These are phyloP conservation scores for Backusella sp. DNA, from an alignment of 192 early-diverging fungal genomes.

Conservation along the genomic window DNA sequence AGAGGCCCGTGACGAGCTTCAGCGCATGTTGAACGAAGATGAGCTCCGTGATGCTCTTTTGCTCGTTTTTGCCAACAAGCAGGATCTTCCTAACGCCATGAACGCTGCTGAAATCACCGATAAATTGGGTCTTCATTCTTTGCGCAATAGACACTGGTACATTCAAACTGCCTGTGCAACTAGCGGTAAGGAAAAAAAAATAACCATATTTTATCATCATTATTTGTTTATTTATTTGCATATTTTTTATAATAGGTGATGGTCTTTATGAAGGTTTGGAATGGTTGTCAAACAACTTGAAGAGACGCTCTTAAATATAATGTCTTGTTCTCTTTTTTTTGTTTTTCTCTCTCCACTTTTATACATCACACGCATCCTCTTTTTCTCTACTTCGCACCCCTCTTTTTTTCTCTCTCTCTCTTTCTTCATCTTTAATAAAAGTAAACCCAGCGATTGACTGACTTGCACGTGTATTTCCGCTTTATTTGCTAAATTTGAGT, in stretches of 20 bases:
- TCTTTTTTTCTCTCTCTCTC: not conserved
- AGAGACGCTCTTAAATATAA: constrained; percentile 42
- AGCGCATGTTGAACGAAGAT: constrained; percentile 93
- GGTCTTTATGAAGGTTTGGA: constrained; percentile 97
- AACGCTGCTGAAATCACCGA: constrained; percentile 90
- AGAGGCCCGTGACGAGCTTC: constrained; percentile 92
- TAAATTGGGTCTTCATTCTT: constrained; percentile 82
- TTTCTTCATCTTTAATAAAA: constrained; percentile 1
- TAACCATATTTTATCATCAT: too few relatives aligned
- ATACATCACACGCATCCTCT: not conserved
- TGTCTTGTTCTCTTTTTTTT: not conserved
- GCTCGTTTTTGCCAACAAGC: constrained; percentile 98
- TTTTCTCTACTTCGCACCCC: not conserved
- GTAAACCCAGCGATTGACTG: constrained; percentile 7
- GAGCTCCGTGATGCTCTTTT: constrained; percentile 89
- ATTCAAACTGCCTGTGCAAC: constrained; percentile 87
- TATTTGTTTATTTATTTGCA: not conserved
- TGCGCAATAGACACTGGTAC: constrained; percentile 86
- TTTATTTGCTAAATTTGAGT: constrained; percentile 1
- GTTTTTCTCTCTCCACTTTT: not conserved
- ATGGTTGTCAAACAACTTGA: constrained; percentile 81
- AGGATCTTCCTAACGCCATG: constrained; percentile 97
- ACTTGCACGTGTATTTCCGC: constrained; percentile 8
- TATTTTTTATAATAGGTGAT: constrained; percentile 58
- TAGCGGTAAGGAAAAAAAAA: constrained; percentile 44